A percentile compares a stretch with the other conserved stretches of the same genome.
Conservation (phyloP, 192 early-diverging fungal species). For the Dispira simplex region DNA sequence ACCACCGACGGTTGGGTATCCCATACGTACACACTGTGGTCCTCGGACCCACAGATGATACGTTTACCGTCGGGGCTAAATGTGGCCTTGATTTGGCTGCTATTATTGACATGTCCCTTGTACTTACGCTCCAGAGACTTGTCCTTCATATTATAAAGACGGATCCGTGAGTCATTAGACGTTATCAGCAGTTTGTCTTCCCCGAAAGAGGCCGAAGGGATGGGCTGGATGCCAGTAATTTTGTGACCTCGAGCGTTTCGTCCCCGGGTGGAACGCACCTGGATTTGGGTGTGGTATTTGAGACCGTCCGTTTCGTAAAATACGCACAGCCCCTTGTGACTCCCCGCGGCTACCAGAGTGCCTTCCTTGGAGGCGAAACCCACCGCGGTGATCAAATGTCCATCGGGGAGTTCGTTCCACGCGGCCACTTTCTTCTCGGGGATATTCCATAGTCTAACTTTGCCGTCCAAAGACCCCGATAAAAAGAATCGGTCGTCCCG, state of each 20-base stretch:
- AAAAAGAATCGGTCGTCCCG: conserved; percentile 68
- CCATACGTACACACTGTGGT: conserved; percentile 63
- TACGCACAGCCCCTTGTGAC: conserved; percentile 54
- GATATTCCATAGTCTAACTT: conserved; percentile 71
- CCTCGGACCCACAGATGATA: conserved; percentile 73
- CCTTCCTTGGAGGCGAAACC: conserved; percentile 57
- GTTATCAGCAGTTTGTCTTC: conserved; percentile 56
- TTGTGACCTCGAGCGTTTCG: conserved; percentile 48
- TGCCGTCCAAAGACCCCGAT: conserved; percentile 64
- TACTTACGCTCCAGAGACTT: conserved; percentile 67
- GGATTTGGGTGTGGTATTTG: conserved; percentile 70
- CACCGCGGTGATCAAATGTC: conserved; percentile 61
- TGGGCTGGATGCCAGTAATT: conserved; percentile 67
- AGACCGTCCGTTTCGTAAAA: conserved; percentile 74
- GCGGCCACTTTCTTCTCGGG: conserved; percentile 53
- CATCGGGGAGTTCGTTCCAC: conserved; percentile 59
- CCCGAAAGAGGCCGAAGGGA: conserved; percentile 29
- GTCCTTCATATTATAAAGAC: conserved; percentile 61
- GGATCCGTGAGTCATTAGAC: conserved; percentile 68
- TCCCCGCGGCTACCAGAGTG: conserved; percentile 54
- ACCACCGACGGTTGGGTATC: conserved; percentile 25
- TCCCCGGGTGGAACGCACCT: conserved; percentile 39
- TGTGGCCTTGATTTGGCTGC: conserved; percentile 56
- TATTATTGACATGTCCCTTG: conserved; percentile 56
- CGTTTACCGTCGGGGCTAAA: conserved; percentile 62